Conservation (phyloP, 1,284 basidiomycete genomes). For the Neonothopanus nambi region DNA sequence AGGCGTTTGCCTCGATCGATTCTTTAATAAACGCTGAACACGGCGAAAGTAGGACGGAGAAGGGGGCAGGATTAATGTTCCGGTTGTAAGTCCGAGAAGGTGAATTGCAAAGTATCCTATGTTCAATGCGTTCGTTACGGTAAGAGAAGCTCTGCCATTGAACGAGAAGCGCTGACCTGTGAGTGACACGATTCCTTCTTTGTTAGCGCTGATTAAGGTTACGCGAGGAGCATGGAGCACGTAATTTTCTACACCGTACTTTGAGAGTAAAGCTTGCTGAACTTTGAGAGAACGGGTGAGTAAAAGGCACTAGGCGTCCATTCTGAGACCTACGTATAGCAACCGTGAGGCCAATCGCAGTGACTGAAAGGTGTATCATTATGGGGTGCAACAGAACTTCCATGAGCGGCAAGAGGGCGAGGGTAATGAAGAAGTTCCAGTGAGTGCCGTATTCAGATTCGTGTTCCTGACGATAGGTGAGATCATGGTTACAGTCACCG, state of each 20-base stretch:
- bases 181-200: constrained; percentile 87
- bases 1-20: background rate
- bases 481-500: constrained; percentile 6
- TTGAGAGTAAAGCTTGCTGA: constrained; percentile 69
- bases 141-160: background rate
- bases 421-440: constrained; percentile 99
- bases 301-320: background rate
- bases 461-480: constrained; percentile 72
- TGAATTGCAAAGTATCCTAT: constrained; percentile 94
- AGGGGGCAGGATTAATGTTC: constrained; percentile 79
- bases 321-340: constrained; percentile 52
- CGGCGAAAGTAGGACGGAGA: constrained; percentile 73
- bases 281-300: constrained; percentile 36
- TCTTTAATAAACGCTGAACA: constrained; percentile 30
- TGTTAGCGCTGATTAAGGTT: constrained; percentile 79
- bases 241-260: constrained; percentile 58
- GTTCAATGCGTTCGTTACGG: background rate
- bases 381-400: constrained; percentile 73
- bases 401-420: constrained; percentile 79
- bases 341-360: constrained; percentile 64
- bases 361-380: constrained; percentile 57
- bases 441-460: constrained; percentile 95
- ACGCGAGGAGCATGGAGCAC: constrained; percentile 65
- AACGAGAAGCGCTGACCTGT: constrained; percentile 48
- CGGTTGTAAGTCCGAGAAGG: constrained; percentile 81